Percentiles rank a stretch among this genome's conserved stretches.
phyloP scores from a whole-genome alignment of 75 land plant genomes.

The Cunninghamia lanceolata region DNA sequence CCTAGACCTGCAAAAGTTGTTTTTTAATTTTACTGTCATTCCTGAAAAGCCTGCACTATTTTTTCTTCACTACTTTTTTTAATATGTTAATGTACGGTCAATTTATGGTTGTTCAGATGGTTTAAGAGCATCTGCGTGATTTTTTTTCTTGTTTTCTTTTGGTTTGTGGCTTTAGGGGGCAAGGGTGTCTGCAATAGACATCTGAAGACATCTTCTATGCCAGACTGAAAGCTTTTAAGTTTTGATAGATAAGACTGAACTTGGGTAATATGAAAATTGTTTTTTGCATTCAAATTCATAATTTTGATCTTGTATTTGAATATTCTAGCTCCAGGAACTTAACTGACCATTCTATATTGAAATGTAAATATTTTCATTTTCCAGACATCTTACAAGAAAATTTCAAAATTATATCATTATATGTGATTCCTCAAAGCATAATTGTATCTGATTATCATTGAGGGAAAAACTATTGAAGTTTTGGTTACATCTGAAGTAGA shows the following conservation, averaged over 20 bases:
- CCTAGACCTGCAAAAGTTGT: not conserved
- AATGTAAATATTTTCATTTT: not conserved
- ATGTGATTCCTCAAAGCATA: not conserved
- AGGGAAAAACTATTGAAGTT: not conserved
- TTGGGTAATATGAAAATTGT: not conserved
- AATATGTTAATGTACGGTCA: not conserved
- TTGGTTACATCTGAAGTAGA: not conserved
- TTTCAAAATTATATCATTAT: too few relatives aligned
- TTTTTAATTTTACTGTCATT: not conserved
- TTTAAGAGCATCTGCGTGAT: not conserved
- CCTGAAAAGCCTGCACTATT: not conserved
- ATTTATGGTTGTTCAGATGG: not conserved
- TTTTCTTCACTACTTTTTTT: not conserved
- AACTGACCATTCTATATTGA: not conserved
- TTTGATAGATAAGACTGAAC: not conserved
- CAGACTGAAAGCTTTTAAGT: not conserved
- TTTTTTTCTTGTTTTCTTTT: not conserved
- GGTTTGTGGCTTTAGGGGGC: not conserved
- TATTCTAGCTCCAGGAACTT: not conserved
- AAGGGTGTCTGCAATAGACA: not conserved
- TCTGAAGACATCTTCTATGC: not conserved
- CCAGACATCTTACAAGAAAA: not conserved
- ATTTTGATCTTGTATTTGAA: not conserved
- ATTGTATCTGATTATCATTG: not conserved
- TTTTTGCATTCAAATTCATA: not conserved